Conservation (phyloP, 257 asterid species). For the Lycium ferocissimum region DNA sequence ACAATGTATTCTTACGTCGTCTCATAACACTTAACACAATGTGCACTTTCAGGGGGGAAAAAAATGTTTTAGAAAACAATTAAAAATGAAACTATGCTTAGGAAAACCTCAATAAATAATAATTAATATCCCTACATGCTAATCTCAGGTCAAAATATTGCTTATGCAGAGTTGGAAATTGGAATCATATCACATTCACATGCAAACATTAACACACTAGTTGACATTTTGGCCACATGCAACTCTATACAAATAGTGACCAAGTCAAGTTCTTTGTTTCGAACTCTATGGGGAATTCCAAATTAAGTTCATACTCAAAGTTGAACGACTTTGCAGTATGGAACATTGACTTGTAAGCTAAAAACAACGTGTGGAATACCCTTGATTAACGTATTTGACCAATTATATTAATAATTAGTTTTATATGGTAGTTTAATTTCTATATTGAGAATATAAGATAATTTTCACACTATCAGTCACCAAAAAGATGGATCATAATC, state of each 20-base stretch:
- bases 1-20: no score
- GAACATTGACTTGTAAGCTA: background rate
- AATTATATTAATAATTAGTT: background rate
- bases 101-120: background rate
- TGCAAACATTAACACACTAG: background rate
- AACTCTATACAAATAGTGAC: background rate
- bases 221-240: background rate
- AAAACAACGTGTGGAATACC: background rate
- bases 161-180: background rate
- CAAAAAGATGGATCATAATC: background rate
- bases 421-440: background rate
- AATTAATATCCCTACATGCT: no score
- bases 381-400: background rate
- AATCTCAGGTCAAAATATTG: background rate
- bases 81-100: background rate
- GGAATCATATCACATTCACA: constrained; percentile 10
- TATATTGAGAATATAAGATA: background rate
- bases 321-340: no score
- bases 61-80: background rate
- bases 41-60: no score
- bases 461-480: background rate
- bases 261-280: no score
- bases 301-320: no score
- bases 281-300: no score
- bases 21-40: no score